These are phyloP conservation scores for Yarrowia phangngaensis DNA, from an alignment of 805 yeast species.

Conservation along the genomic window DNA sequence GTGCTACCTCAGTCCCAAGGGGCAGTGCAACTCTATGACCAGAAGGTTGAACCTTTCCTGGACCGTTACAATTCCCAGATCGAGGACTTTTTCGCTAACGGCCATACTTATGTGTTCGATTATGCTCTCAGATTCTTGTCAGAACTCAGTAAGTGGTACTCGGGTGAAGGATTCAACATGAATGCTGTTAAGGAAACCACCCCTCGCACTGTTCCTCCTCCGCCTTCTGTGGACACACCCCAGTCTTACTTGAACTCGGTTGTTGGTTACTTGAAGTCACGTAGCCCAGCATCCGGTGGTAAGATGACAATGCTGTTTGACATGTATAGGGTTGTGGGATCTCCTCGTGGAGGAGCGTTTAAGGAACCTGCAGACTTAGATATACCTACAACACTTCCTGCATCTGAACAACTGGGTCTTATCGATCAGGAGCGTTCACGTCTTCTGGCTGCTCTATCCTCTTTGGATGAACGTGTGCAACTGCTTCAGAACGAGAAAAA, in stretches of 20 bases:
- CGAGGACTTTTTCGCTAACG: constrained; percentile 36
- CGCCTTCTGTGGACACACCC: neutral
- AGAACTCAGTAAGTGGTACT: constrained; percentile 12
- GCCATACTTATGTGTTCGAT: constrained; percentile 28
- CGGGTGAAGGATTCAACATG: constrained; percentile 9
- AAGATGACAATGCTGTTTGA: constrained; percentile 15
- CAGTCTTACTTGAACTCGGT: constrained; percentile 23
- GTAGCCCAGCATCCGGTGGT: constrained; percentile 14
- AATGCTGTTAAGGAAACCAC: neutral
- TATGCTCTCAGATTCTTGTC: constrained; percentile 31
- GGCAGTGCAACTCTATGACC: constrained; percentile 43
- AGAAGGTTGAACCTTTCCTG: constrained; percentile 43
- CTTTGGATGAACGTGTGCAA: constrained; percentile 5
- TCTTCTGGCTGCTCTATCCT: constrained; percentile 12
- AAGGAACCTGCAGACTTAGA: neutral
- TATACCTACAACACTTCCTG: neutral
- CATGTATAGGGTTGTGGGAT: constrained; percentile 12
- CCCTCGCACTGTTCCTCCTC: neutral
- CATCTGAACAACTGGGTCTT: constrained; percentile 9
- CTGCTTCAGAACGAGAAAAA: constrained; percentile 4
- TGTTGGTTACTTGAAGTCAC: constrained; percentile 10
- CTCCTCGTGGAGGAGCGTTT: neutral
- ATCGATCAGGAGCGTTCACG: constrained; percentile 11
- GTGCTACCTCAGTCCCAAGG: constrained; percentile 52
- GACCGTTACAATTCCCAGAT: constrained; percentile 39